Evolutionary conservation across 257 asterid species (phyloP).

Genomic region (Ilex aquifolium): DNA sequence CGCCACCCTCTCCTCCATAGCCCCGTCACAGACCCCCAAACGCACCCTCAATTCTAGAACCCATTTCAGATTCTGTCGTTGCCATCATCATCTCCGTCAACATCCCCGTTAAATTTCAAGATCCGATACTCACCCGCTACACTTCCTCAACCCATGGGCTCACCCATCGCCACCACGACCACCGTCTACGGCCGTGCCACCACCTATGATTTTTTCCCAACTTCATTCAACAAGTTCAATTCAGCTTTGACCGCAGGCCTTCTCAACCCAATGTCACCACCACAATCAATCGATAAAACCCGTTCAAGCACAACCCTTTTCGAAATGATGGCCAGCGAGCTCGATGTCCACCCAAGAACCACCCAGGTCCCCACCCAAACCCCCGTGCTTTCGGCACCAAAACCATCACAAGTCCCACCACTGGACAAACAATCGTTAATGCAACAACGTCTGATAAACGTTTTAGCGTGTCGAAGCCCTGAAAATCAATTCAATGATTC

Average conservation of each 20-base stretch:
- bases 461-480: constrained; percentile 59
- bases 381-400: constrained; percentile 28
- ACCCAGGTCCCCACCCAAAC: constrained; percentile 27
- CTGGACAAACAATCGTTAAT: constrained; percentile 52
- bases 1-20: constrained; percentile 18
- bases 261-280: constrained; percentile 96
- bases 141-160: constrained; percentile 32
- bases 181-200: constrained; percentile 8
- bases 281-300: constrained; percentile 42
- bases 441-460: constrained; percentile 66
- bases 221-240: constrained; percentile 75
- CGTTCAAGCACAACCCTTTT: constrained; percentile 91
- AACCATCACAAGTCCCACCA: constrained; percentile 23
- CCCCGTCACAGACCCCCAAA: not conserved
- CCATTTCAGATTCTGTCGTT: no score
- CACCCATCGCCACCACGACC: constrained; percentile 12
- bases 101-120: constrained; percentile 40
- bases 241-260: constrained; percentile 89
- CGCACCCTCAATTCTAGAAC: no score
- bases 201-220: constrained; percentile 36
- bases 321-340: constrained; percentile 95
- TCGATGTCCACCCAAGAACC: constrained; percentile 50
- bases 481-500: constrained; percentile 78
- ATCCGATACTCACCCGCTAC: constrained; percentile 32
- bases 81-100: constrained; percentile 3